Percentiles rank a stretch among this genome's conserved stretches.
These are phyloP conservation scores for Triticum urartu DNA, from an alignment of 176 grass and related monocot genomes.

Conservation along the genomic window DNA sequence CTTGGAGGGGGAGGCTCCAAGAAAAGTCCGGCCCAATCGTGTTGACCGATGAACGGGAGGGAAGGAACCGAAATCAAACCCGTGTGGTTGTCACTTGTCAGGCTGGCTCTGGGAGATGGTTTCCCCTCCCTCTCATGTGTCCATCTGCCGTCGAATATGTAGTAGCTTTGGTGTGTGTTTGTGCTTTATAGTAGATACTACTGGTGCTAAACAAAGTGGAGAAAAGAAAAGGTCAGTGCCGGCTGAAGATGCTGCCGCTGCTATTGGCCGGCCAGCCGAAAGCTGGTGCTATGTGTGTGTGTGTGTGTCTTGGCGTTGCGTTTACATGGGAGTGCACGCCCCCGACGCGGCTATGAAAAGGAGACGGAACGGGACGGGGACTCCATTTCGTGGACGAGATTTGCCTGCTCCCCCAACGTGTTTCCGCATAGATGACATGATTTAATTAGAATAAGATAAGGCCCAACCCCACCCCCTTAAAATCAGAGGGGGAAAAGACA, in stretches of 20 bases:
- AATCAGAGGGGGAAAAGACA: too few species aligned
- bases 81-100: neutral
- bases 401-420: too few species aligned
- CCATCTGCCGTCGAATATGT: too few species aligned
- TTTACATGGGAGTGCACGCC: neutral
- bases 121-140: too few species aligned
- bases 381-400: neutral
- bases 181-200: neutral
- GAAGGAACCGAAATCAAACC: neutral
- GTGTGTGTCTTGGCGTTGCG: neutral
- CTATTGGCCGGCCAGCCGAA: neutral
- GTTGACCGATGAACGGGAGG: neutral
- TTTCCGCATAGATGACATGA: too few species aligned
- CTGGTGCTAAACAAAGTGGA: neutral
- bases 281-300: neutral
- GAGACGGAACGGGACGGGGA: too few species aligned
- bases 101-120: neutral
- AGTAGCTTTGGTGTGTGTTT: neutral
- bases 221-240: neutral
- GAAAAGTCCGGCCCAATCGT: neutral
- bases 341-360: constrained; percentile 4
- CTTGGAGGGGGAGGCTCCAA: neutral
- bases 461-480: too few species aligned
- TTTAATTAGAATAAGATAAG: too few species aligned
- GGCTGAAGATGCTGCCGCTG: neutral